Percentiles rank a stretch among this genome's conserved stretches.
Evolutionary conservation across 768 basidiomycete genomes (phyloP).

Genomic region (Russula brevipes): DNA sequence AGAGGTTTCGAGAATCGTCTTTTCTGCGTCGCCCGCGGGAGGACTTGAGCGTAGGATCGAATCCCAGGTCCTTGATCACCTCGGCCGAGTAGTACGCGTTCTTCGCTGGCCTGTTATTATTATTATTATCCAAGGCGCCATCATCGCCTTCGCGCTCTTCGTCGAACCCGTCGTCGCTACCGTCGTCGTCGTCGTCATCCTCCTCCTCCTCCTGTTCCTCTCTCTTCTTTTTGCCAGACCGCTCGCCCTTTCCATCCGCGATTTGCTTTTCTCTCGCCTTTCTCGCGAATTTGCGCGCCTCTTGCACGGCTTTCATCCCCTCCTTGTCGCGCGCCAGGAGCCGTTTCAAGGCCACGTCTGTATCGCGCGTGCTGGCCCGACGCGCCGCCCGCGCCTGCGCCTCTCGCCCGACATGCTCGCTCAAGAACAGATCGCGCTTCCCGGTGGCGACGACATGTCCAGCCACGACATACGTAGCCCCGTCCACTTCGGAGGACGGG

Average conservation of each 20-base stretch:
- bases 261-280: constrained; percentile 27
- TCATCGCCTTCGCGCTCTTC: neutral
- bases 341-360: constrained; percentile 55
- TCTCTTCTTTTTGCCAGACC: constrained; percentile 8
- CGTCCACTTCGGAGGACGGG: constrained; percentile 29
- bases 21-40: constrained; percentile 39
- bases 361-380: constrained; percentile 49
- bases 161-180: neutral
- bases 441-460: constrained; percentile 66
- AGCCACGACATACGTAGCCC: constrained; percentile 72
- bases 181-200: constrained; percentile 20
- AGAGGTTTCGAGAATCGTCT: constrained; percentile 34
- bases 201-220: no score
- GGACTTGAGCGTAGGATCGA: constrained; percentile 63
- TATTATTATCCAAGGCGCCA: neutral
- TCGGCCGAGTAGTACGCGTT: constrained; percentile 61
- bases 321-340: constrained; percentile 62
- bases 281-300: constrained; percentile 47
- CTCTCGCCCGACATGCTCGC: constrained; percentile 73
- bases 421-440: constrained; percentile 44
- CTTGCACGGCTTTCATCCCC: constrained; percentile 60
- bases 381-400: constrained; percentile 74
- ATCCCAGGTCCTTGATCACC: constrained; percentile 68
- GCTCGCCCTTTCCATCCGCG: constrained; percentile 17
- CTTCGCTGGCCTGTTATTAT: constrained; percentile 29